A percentile compares a stretch with the other conserved stretches of the same genome.
These are phyloP conservation scores for Euphorbia corollata DNA, from an alignment of 441 rosid species.

Conservation along the genomic window DNA sequence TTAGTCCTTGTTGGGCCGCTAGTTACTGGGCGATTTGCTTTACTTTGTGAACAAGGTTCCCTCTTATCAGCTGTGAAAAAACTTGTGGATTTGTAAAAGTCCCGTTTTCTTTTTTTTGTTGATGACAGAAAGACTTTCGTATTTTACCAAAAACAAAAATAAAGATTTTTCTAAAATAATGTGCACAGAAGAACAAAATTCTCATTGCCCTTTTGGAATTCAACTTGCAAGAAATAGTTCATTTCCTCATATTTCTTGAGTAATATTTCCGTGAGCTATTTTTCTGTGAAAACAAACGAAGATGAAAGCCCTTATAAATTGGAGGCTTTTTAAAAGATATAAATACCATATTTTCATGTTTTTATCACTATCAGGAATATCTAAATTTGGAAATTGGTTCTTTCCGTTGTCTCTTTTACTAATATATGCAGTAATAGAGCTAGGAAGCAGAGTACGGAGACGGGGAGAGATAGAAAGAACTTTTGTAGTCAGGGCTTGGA, in stretches of 20 bases:
- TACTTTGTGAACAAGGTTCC: background rate
- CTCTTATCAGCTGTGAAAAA: background rate
- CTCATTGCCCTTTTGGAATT: background rate
- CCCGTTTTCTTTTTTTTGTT: background rate
- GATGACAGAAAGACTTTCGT: background rate
- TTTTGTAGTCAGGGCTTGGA: too few relatives aligned
- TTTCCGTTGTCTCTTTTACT: background rate
- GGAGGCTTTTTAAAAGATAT: slow-evolving; percentile 1
- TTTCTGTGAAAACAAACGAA: background rate
- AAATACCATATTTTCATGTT: background rate
- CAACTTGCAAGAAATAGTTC: slow-evolving; percentile 1
- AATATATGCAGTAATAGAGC: background rate
- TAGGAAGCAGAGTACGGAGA: background rate
- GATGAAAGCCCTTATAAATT: background rate
- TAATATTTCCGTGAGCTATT: background rate
- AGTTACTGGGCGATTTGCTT: slow-evolving; percentile 7
- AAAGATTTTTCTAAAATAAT: too few relatives aligned
- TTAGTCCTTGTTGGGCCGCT: background rate
- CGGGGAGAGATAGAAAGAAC: background rate
- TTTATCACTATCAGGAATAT: background rate
- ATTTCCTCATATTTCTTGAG: background rate
- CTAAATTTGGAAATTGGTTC: background rate
- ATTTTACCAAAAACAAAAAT: too few relatives aligned
- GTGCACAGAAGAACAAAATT: background rate
- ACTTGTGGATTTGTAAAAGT: background rate